phyloP scores from a whole-genome alignment of 2,329 filamentous ascomycete species.

The Botryosphaeria dothidea region DNA sequence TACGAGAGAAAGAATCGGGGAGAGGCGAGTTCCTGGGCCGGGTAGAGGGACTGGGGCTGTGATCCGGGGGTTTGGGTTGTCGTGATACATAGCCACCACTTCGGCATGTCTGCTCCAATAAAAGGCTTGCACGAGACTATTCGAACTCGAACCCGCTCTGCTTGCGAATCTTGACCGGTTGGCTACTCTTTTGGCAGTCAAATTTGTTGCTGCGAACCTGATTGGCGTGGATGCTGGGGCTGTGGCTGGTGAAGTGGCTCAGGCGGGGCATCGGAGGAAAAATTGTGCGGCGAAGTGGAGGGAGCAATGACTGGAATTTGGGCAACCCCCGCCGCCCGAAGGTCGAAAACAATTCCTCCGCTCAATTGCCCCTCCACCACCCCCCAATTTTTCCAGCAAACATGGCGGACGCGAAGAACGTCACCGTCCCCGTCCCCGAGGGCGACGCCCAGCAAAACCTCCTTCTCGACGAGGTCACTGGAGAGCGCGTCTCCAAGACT shows the following conservation, averaged over 20 bases:
- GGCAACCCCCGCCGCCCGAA: slow-evolving; percentile 7
- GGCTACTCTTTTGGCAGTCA: neutral
- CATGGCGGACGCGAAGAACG: slow-evolving; percentile 53
- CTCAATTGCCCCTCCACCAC: slow-evolving; percentile 14
- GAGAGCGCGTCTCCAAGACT: slow-evolving; percentile 68
- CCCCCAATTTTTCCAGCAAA: neutral
- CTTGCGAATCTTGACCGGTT: too few species aligned
- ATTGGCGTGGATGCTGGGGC: neutral
- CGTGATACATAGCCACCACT: too few species aligned
- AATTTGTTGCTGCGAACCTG: neutral
- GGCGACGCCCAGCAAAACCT: slow-evolving; percentile 57
- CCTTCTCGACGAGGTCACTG: slow-evolving; percentile 88
- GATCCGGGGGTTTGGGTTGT: slow-evolving; percentile 4
- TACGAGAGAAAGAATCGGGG: slow-evolving; percentile 61
- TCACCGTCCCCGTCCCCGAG: slow-evolving; percentile 65
- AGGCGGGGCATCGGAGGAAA: slow-evolving; percentile 21
- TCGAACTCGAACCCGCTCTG: too few species aligned
- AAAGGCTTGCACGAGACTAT: too few species aligned
- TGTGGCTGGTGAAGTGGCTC: neutral
- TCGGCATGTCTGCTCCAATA: too few species aligned
- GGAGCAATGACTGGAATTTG: slow-evolving; percentile 17
- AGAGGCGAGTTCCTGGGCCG: slow-evolving; percentile 62
- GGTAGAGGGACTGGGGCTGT: slow-evolving; percentile 49
- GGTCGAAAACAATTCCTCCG: slow-evolving; percentile 9
- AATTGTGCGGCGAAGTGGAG: slow-evolving; percentile 8